Evolutionary conservation across 2,329 filamentous ascomycete genomes (phyloP).

Genomic region (Immersiporthe knoxdaviesiana): DNA sequence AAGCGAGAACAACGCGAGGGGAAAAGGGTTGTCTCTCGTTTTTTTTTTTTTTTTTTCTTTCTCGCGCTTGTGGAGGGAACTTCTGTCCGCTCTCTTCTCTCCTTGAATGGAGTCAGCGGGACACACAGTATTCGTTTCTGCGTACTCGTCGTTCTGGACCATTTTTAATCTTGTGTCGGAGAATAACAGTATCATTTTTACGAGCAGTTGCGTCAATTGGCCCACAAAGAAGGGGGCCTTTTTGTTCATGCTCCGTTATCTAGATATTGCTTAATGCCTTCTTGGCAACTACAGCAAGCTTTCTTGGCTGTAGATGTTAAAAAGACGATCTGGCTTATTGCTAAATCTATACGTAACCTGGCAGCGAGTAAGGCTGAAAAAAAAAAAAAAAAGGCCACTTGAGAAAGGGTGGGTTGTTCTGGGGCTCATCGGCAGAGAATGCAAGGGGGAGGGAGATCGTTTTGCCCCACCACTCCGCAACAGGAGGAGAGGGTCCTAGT

Average conservation of each 20-base stretch:
- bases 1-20: background rate
- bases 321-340: background rate
- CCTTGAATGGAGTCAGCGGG: too few relatives aligned
- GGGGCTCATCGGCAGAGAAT: background rate
- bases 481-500: background rate
- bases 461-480: background rate
- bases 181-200: background rate
- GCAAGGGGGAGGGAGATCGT: background rate
- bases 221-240: background rate
- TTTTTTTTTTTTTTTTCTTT: background rate
- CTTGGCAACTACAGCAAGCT: background rate
- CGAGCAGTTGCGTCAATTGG: background rate
- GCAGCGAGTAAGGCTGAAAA: background rate
- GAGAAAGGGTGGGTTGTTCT: too few relatives aligned
- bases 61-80: background rate
- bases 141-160: background rate
- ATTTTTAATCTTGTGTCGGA: slow-evolving; percentile 6
- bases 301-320: background rate
- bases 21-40: background rate
- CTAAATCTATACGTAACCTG: background rate
- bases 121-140: background rate
- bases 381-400: too few relatives aligned
- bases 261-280: background rate
- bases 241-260: background rate
- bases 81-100: background rate